These are phyloP conservation scores for Russula olivacea DNA, from an alignment of 768 basidiomycete genomes.

Conservation along the genomic window DNA sequence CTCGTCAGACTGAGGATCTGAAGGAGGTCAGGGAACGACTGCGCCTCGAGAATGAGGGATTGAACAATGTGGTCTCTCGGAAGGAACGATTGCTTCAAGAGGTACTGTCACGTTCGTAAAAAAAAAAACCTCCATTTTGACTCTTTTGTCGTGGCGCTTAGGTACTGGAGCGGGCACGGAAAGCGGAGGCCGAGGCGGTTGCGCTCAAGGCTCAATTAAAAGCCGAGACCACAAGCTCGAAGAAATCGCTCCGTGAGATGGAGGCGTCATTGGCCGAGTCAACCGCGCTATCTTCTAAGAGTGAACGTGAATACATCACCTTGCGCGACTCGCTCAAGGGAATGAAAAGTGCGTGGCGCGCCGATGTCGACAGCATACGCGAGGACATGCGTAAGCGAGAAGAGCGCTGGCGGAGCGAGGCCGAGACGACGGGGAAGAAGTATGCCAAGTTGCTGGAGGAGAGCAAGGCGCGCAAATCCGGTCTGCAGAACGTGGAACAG, in stretches of 20 bases:
- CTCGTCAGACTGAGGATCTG: constrained; percentile 80
- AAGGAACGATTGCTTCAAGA: constrained; percentile 87
- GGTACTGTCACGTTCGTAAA: constrained; percentile 36
- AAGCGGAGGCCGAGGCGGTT: constrained; percentile 73
- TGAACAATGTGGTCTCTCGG: constrained; percentile 82
- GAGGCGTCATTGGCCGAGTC: constrained; percentile 67
- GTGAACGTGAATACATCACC: constrained; percentile 76
- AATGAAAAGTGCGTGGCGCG: constrained; percentile 66
- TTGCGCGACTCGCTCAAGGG: constrained; percentile 71
- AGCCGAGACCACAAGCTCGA: constrained; percentile 61
- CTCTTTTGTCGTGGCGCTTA: constrained; percentile 28
- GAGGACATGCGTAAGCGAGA: constrained; percentile 74
- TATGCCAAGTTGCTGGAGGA: constrained; percentile 61
- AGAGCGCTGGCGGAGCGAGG: constrained; percentile 60
- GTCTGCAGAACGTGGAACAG: constrained; percentile 43
- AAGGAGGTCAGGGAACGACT: constrained; percentile 82
- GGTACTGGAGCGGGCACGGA: constrained; percentile 80
- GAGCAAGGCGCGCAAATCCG: constrained; percentile 46
- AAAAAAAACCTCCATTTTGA: neutral
- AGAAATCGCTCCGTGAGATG: constrained; percentile 77
- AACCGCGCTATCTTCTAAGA: constrained; percentile 69
- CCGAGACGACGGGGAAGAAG: constrained; percentile 62
- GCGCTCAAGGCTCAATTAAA: constrained; percentile 68
- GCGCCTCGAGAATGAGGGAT: constrained; percentile 76
- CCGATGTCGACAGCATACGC: constrained; percentile 62